These are phyloP conservation scores for Quercus wislizeni DNA, from an alignment of 306 rosid genomes.

Conservation along the genomic window DNA sequence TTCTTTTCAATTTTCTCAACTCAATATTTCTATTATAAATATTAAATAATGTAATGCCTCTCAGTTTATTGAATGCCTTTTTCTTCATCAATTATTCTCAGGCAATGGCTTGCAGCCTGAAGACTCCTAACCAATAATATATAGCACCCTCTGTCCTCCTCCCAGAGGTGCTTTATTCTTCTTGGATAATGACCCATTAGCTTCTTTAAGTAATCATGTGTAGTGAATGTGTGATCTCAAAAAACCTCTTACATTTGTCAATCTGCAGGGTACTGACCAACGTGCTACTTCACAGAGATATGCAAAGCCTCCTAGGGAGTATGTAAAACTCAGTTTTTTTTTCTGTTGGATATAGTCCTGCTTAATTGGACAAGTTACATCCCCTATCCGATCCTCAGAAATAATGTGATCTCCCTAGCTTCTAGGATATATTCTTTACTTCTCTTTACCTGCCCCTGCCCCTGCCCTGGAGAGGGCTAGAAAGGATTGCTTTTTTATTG, in stretches of 20 bases:
- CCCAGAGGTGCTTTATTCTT: conserved; percentile 51
- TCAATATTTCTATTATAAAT: too few relatives aligned
- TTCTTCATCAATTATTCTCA: conserved; percentile 29
- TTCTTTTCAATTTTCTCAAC: not conserved
- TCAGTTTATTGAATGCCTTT: conserved; percentile 22
- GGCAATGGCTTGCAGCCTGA: conserved; percentile 50
- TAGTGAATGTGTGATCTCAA: conserved; percentile 15
- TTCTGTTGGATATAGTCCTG: conserved; percentile 1
- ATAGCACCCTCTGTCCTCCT: conserved; percentile 27
- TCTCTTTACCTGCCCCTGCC: too few relatives aligned
- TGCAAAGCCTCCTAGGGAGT: conserved; percentile 43
- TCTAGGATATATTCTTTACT: not conserved
- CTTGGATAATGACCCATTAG: not conserved
- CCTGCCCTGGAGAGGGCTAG: too few relatives aligned
- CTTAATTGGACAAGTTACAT: not conserved
- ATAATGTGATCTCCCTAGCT: conserved; percentile 6
- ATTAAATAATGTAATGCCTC: too few relatives aligned
- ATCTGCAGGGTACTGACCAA: conserved; percentile 50
- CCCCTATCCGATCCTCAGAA: not conserved
- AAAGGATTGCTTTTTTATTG: not conserved
- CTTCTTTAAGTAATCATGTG: conserved; percentile 2
- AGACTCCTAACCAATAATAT: conserved; percentile 33
- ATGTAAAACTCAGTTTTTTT: conserved; percentile 24
- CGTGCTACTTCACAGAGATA: conserved; percentile 26
- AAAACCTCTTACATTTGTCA: conserved; percentile 22